Conservation (phyloP, 495 filamentous ascomycete genomes). For the Xylaria flabelliformis region DNA sequence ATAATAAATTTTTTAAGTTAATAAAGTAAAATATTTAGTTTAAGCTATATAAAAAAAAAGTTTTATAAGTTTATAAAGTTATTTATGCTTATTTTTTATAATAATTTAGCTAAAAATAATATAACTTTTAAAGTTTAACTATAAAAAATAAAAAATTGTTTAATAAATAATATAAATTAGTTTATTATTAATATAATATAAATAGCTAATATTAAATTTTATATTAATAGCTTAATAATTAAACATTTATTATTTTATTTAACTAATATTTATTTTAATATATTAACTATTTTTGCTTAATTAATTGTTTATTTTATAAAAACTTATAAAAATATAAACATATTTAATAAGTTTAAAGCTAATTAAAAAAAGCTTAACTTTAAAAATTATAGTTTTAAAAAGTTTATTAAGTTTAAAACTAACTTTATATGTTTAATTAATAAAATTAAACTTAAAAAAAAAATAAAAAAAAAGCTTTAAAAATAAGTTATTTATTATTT, state of each 20-base stretch:
- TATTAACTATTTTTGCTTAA: not conserved
- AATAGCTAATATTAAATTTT: not conserved
- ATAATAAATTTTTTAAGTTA: no score
- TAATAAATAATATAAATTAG: no score
- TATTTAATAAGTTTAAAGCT: not conserved
- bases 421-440: not conserved
- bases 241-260: not conserved
- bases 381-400: not conserved
- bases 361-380: not conserved
- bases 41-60: no score
- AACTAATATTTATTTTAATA: not conserved
- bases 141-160: no score
- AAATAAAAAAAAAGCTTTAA: not conserved
- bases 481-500: not conserved
- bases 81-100: no score
- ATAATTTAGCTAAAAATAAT: no score
- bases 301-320: not conserved
- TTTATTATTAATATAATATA: no score
- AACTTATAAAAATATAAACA: not conserved
- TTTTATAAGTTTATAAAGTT: no score
- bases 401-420: not conserved
- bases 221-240: not conserved
- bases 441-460: not conserved
- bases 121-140: no score
- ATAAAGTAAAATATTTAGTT: no score